Conservation (phyloP, 345 rosid species). For the Hirschfeldia incana region DNA sequence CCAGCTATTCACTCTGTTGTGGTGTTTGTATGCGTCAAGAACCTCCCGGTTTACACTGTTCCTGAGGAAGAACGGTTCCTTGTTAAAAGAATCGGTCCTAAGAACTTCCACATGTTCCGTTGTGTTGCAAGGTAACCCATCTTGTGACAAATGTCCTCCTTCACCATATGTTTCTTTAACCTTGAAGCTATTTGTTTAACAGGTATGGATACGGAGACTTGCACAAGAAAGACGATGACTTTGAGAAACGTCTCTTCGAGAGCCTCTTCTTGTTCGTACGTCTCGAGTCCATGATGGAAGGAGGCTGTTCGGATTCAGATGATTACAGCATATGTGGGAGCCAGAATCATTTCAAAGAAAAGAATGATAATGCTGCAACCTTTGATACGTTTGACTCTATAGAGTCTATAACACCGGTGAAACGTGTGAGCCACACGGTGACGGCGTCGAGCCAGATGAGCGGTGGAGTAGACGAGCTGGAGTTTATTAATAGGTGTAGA, state of each 20-base stretch:
- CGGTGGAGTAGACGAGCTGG: slow-evolving; percentile 58
- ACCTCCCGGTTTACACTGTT: slow-evolving; percentile 82
- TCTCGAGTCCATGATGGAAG: slow-evolving; percentile 78
- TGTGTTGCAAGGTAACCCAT: slow-evolving; percentile 54
- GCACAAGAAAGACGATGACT: slow-evolving; percentile 74
- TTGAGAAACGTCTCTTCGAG: slow-evolving; percentile 69
- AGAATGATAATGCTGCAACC: slow-evolving; percentile 18
- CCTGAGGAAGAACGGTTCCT: slow-evolving; percentile 78
- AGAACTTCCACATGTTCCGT: slow-evolving; percentile 76
- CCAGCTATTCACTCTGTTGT: slow-evolving; percentile 80
- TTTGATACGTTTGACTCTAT: slow-evolving; percentile 37
- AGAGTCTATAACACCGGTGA: slow-evolving; percentile 30
- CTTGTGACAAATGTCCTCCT: background rate
- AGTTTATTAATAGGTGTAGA: slow-evolving; percentile 54
- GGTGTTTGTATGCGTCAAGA: slow-evolving; percentile 67
- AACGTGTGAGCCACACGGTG: slow-evolving; percentile 37
- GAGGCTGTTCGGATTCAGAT: slow-evolving; percentile 70
- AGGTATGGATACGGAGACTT: slow-evolving; percentile 85
- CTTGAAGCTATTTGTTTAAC: background rate
- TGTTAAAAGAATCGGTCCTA: slow-evolving; percentile 77
- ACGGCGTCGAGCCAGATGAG: slow-evolving; percentile 50
- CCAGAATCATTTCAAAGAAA: slow-evolving; percentile 38
- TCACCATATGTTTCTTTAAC: background rate
- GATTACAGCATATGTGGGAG: slow-evolving; percentile 60
- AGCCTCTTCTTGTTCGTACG: slow-evolving; percentile 59